These are phyloP conservation scores for Xylaria sp. DNA, from an alignment of 2,329 filamentous ascomycete genomes.

Conservation along the genomic window DNA sequence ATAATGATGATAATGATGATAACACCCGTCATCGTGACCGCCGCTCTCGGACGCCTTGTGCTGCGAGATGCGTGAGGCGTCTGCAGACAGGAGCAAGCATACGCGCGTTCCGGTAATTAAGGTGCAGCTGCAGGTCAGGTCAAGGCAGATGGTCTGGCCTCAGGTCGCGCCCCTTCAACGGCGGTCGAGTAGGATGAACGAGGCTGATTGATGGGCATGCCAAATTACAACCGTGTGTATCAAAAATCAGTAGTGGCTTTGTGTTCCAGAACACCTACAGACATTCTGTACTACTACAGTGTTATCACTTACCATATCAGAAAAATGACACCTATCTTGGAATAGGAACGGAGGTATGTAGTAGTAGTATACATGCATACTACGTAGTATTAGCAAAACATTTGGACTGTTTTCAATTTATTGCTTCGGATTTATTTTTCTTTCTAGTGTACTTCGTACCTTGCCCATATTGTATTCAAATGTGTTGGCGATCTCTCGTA, in stretches of 20 bases:
- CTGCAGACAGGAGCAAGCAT: constrained; percentile 3
- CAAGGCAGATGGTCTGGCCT: constrained; percentile 14
- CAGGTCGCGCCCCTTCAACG: constrained; percentile 6
- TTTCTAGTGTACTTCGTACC: background rate
- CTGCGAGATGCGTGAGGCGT: constrained; percentile 26
- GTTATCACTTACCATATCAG: constrained; percentile 5
- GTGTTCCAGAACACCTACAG: constrained; percentile 27
- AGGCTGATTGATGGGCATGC: constrained; percentile 12
- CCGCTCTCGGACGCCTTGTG: constrained; percentile 29
- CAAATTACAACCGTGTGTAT: constrained; percentile 9
- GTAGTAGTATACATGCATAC: background rate
- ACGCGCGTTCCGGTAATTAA: constrained; percentile 27
- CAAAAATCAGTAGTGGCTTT: background rate
- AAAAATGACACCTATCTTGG: background rate
- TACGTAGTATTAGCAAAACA: background rate
- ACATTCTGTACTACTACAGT: constrained; percentile 12
- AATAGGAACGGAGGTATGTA: background rate
- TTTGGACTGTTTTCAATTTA: constrained; percentile 9
- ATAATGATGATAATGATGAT: background rate
- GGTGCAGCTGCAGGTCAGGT: constrained; percentile 25
- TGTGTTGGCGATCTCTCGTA: constrained; percentile 25
- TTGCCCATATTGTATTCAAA: too few species aligned
- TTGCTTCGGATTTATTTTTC: background rate
- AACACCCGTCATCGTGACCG: background rate
- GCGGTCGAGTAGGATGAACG: constrained; percentile 14